Evolutionary conservation across 805 yeast genomes (phyloP).

Genomic region (Citeromyces nyonsensis): DNA sequence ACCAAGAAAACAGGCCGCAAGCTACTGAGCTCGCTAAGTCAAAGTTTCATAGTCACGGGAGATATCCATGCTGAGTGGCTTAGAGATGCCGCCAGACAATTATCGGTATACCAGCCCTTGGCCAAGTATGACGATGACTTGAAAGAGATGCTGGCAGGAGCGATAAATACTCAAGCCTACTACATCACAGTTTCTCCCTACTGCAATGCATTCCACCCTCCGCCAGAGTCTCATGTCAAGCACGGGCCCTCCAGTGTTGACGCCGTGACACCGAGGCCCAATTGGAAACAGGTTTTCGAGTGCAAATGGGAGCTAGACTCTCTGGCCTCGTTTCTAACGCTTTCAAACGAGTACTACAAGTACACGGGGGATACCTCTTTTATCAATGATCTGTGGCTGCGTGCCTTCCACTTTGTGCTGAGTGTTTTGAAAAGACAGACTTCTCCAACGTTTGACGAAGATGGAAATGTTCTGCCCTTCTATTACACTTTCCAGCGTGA

Average conservation of each 20-base stretch:
- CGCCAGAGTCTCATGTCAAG: constrained; percentile 31
- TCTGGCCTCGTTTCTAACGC: constrained; percentile 64
- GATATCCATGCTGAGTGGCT: constrained; percentile 93
- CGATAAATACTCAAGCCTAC: constrained; percentile 64
- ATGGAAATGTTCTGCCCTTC: constrained; percentile 30
- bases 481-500: constrained; percentile 58
- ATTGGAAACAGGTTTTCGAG: constrained; percentile 64
- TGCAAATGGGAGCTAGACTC: constrained; percentile 87
- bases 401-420: constrained; percentile 36
- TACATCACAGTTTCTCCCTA: constrained; percentile 54
- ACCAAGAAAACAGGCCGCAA: constrained; percentile 20
- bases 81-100: constrained; percentile 74
- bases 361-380: constrained; percentile 35
- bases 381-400: constrained; percentile 33
- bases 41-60: constrained; percentile 73
- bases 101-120: constrained; percentile 59
- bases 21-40: no score
- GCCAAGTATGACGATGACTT: constrained; percentile 33
- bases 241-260: constrained; percentile 42
- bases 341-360: constrained; percentile 55
- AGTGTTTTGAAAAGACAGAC: constrained; percentile 44
- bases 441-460: constrained; percentile 37
- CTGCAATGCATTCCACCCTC: constrained; percentile 90
- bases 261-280: constrained; percentile 51
- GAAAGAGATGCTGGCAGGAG: constrained; percentile 48